Base-by-base conservation (phyloP, 2,329 filamentous ascomycete genomes). In the Nemania diffusa region DNA sequence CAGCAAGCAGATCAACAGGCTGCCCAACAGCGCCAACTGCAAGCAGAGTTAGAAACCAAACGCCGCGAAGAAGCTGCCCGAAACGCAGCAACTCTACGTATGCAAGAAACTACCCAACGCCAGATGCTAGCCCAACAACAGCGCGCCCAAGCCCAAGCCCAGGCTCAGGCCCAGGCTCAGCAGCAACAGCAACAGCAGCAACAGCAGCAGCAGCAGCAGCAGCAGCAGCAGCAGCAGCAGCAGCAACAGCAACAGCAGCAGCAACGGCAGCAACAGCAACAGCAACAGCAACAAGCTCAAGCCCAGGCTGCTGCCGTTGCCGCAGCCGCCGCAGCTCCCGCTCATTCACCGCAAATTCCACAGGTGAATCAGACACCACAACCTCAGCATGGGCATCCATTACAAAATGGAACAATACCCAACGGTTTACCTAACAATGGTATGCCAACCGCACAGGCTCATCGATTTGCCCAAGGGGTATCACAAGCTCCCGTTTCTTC, bases 401-500 rank as follows among this genome's bases (percentile, higher is more conserved):
- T 77, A 51, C 77, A 80, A 48, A 83, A 79, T 71, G 82, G 78
- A n/a, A 20, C 65, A 17, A 76, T 78, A 57, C 64, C 74, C 1
- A 78, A 77, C 48, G 80, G 79, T 2, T 74, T 85, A 71, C 70
- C 80, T 26, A 84, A 81, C 69, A 79, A 80, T 40, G 77, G 77
- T 26, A 80, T 80, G 71, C 67, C 81, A 9, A 78, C 79, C 5
- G 84, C 84, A 66, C 78, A 80, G 13, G 77, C 81, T 61, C 79
- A 82, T 34, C 82, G 85, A 9, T 87, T 88, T 69, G 80, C 81
- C 22, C 81, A 83, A 56, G 86, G 90, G 70, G 85, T 88, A 7
- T 86, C 88, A 1, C 89, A 91, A 73, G 82, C 87, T 17, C 85
- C 87, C 3, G 89, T 88, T 1, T 89, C 90, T 8, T 93, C 92